Evolutionary conservation across 2,329 filamentous ascomycete species (phyloP), one percentile per base, ranked within the genome.

Genomic region (Rhinocladiella mackenziei): DNA sequence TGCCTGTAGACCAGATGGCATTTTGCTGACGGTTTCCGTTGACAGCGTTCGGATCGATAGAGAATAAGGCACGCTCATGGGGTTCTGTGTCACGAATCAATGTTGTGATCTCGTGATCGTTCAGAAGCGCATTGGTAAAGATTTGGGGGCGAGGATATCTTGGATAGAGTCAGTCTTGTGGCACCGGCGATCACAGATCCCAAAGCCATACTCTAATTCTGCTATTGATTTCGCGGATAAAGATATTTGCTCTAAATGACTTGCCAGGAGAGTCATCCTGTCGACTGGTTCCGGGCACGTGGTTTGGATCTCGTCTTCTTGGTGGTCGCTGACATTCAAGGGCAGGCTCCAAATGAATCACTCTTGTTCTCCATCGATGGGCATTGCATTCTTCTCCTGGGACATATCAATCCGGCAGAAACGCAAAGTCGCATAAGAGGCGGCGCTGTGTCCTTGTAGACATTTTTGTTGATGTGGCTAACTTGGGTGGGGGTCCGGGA

Each of bases 51-150:
- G 86, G 81, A 1, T 91, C 89, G 0, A 95, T 83, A 26, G 91
- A 94, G 71, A 97, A 98, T 13, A 98, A 80, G 5, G 91, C 91
- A 59, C 89, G 84, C 65, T 98, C 92, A 68, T 97, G 91, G 15
- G 84, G 71, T 66, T 98, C 92, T 3, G 91, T 96, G 64, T 98
- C 92, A 49, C 92, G 86, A 60, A 98, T 96, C 35, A 98, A 73
- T 9, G 86, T 80, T 3, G 92, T 97, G 57, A 98, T 97, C 65
- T 98, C 92, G 65, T 89, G 83, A 55, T 82, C 82, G 44, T 84
- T 82, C 36, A 97, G 81, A 28, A 98, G 77, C 23, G 92, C 89
- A 64, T 94, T 96, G 56, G 89, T 92, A 69, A 97, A 98, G 60
- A 92, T 89, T 60, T 87, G 94, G n/a, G 91, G 87, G 2, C 80